phyloP scores from a whole-genome alignment of 2,329 filamentous ascomycete species.

The Colletotrichum cuscutae region DNA sequence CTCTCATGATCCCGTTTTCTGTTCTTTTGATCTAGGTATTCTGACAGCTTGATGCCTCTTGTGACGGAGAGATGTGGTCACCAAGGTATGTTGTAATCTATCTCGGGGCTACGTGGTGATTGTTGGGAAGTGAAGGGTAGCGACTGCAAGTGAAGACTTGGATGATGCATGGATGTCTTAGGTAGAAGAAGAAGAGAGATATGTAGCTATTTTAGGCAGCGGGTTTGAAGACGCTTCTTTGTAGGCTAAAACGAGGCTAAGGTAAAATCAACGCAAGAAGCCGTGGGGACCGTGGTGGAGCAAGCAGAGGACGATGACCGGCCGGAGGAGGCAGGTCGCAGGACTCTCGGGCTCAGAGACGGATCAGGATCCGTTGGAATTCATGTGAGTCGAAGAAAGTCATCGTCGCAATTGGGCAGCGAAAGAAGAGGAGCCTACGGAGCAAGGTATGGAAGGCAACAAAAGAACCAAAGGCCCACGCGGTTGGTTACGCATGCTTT shows the following conservation, averaged over 20 bases:
- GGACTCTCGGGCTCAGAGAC: too few species aligned
- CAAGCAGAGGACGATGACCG: not conserved
- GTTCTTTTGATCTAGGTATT: too few species aligned
- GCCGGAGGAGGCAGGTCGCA: not conserved
- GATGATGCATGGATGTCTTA: not conserved
- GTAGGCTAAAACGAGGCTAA: not conserved
- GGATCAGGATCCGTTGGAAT: not conserved
- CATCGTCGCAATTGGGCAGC: not conserved
- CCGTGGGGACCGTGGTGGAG: not conserved
- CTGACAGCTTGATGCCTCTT: too few species aligned
- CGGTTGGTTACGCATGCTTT: conserved; percentile 6
- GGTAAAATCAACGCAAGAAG: not conserved
- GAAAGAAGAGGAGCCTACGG: not conserved
- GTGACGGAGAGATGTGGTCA: too few species aligned
- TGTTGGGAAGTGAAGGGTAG: not conserved
- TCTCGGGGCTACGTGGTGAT: not conserved
- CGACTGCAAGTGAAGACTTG: not conserved
- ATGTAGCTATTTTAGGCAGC: not conserved
- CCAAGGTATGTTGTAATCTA: too few species aligned
- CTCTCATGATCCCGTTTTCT: not conserved
- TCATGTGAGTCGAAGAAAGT: not conserved
- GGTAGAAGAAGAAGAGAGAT: not conserved
- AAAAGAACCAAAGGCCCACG: not conserved
- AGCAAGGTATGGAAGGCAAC: not conserved
- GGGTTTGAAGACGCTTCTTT: not conserved